Base-by-base conservation (phyloP, 257 asterid species). In the Lantana camara region DNA sequence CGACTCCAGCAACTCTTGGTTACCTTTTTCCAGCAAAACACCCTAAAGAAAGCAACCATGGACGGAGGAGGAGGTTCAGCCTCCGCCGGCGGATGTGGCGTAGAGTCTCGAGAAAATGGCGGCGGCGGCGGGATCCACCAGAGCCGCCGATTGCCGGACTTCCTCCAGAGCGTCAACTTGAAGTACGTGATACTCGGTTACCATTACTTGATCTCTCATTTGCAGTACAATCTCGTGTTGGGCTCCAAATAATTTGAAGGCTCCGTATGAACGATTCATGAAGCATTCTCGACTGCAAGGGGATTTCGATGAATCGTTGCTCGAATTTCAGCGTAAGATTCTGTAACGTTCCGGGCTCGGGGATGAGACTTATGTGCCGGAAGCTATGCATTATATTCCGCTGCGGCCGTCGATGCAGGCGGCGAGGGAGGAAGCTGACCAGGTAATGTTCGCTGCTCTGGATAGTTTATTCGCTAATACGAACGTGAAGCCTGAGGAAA, bases 171-270 rank as follows among this genome's bases (percentile, higher is more conserved):
- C 71, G 96, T 88, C 20, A 88, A 88, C 75, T 68, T 88, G 42
- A 88, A 88, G 87, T 88, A 88, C 73, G 96, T 88, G 24, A 88
- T 82, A 71, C 68, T 88, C 14, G 96, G 96, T 3, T 88, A 88
- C 81, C 96, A 85, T 64, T 88, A 88, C 84, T 64, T 88, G 87
- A 85, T 88, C 79, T 88, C 93, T 59, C 56, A 88, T 68, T 69
- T 88, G 64, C 77, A 84, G 56, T 88, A 85, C 78, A 88, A 85
- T 70, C 87, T 88, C 29, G 89, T 81, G 24, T 76, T 85, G 76
- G 37, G 69, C 96, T 32, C 84, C 85, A 4, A 89, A 81, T 38
- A 0, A 23, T 10, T 71, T 83, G 35, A 88, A 72, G 66, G 94
- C 84, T 13, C 82, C 91, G 5, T 72, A 12, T 67, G 46, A 63